Conservation (phyloP, 345 rosid genomes). For the Camelina laxa region DNA sequence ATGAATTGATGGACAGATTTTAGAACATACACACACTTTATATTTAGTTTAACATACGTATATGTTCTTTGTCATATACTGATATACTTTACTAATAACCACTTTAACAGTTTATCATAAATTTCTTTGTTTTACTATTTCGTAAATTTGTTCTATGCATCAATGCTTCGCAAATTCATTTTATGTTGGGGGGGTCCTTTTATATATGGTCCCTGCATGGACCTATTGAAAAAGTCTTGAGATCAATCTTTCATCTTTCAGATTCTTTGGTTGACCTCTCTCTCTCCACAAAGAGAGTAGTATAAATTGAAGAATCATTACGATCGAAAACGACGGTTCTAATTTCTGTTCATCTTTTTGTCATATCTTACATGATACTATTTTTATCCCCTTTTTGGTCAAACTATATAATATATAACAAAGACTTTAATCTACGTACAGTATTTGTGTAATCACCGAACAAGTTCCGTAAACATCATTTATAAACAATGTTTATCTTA, state of each 20-base stretch:
- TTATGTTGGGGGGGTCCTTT: slow-evolving; percentile 7
- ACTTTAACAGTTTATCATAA: neutral
- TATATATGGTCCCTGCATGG: slow-evolving; percentile 34
- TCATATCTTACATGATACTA: neutral
- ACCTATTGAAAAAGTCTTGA: slow-evolving; percentile 28
- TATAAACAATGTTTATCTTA: neutral
- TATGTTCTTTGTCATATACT: no score
- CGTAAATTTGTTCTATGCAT: neutral
- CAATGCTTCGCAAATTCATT: neutral
- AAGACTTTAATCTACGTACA: neutral
- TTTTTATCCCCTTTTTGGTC: neutral
- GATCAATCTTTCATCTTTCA: slow-evolving; percentile 32
- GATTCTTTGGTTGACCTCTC: slow-evolving; percentile 36
- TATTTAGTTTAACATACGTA: no score
- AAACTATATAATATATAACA: neutral
- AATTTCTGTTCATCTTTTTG: slow-evolving; percentile 7
- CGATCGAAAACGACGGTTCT: neutral
- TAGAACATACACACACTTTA: no score
- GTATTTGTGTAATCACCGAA: neutral
- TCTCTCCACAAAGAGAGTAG: slow-evolving; percentile 28
- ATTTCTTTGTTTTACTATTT: no score
- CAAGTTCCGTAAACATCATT: neutral
- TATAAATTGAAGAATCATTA: neutral
- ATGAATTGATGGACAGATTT: neutral
- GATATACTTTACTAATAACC: no score